Evolutionary conservation across 352 stramenopile species (phyloP).

Genomic region (Peronospora belbahrii): DNA sequence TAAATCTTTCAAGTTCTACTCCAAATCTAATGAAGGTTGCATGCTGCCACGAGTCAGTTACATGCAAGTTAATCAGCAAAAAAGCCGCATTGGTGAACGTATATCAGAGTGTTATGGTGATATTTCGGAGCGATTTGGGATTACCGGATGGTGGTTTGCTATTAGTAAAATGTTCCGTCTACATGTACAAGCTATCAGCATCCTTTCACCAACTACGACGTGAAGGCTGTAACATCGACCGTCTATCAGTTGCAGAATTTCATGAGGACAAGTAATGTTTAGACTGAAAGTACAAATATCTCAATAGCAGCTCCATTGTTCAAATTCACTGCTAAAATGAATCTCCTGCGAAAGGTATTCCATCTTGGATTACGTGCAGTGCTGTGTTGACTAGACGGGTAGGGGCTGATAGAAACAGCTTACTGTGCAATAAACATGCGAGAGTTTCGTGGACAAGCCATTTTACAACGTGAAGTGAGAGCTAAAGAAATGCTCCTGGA

Average conservation of each 20-base stretch:
- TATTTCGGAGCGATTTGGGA: slow-evolving; percentile 16
- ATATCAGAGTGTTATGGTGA: slow-evolving; percentile 10
- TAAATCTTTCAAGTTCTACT: too few relatives aligned
- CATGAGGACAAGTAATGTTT: not conserved
- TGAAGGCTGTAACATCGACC: not conserved
- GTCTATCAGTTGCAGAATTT: not conserved
- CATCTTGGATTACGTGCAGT: not conserved
- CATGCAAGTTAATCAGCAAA: too few relatives aligned
- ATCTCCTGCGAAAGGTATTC: not conserved
- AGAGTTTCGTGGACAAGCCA: too few relatives aligned
- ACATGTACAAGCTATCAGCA: too few relatives aligned
- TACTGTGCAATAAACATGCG: too few relatives aligned
- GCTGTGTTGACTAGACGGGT: not conserved
- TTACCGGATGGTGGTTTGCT: slow-evolving; percentile 2
- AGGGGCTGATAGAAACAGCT: not conserved
- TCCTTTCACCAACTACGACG: too few relatives aligned
- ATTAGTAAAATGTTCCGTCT: too few relatives aligned
- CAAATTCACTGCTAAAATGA: not conserved
- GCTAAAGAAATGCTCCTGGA: too few relatives aligned
- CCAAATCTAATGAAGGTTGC: too few relatives aligned
- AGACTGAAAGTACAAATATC: not conserved
- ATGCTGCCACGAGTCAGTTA: too few relatives aligned
- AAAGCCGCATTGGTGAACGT: too few relatives aligned
- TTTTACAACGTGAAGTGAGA: too few relatives aligned
- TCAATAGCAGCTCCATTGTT: not conserved